Evolutionary conservation across 352 stramenopile genomes (phyloP).

Genomic region (Blastocystis sp.): DNA sequence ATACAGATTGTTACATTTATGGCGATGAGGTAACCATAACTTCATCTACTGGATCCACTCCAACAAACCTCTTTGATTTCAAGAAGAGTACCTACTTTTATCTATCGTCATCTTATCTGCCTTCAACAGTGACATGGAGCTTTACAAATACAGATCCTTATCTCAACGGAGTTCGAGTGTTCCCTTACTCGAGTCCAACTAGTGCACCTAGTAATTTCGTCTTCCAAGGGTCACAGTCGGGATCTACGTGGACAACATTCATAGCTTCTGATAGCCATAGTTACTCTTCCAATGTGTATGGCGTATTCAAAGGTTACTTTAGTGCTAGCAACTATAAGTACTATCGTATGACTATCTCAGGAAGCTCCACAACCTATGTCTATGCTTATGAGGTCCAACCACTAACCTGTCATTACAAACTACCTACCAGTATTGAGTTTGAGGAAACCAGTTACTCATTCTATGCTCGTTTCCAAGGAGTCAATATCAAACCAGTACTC

Average conservation of each 20-base stretch:
- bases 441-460: neutral
- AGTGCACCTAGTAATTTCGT: neutral
- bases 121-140: neutral
- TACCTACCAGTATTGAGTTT: conserved; percentile 4
- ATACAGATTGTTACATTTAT: conserved; percentile 22
- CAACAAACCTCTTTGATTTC: conserved; percentile 1
- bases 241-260: neutral
- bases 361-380: neutral
- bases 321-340: neutral
- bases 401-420: neutral
- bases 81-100: neutral
- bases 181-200: neutral
- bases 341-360: neutral
- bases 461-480: neutral
- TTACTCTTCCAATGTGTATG: neutral
- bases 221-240: neutral
- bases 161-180: conserved; percentile 32
- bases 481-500: neutral
- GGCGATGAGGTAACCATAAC: neutral
- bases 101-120: neutral
- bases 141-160: neutral
- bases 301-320: neutral
- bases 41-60: neutral
- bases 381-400: conserved; percentile 28
- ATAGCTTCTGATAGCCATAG: neutral